Evolutionary conservation across 441 rosid genomes (phyloP).

Genomic region (Sinapis alba): DNA sequence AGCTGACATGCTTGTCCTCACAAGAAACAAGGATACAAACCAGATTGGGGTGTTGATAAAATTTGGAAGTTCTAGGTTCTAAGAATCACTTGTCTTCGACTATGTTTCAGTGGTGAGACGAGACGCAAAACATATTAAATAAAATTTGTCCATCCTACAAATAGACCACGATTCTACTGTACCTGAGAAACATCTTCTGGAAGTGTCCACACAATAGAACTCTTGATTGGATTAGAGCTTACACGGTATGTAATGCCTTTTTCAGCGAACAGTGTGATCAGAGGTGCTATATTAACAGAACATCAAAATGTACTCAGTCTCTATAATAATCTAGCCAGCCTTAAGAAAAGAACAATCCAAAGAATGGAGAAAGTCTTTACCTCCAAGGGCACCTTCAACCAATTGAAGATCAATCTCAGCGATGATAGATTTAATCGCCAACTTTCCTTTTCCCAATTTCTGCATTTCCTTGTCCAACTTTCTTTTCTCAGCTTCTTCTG

Average conservation of each 20-base stretch:
- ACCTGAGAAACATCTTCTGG: conserved; percentile 76
- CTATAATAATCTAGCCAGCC: neutral
- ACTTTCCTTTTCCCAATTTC: conserved; percentile 82
- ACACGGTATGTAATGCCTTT: conserved; percentile 69
- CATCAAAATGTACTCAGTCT: conserved; percentile 15
- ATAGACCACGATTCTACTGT: neutral
- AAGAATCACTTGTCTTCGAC: neutral
- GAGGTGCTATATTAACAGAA: conserved; percentile 54
- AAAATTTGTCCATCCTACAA: neutral
- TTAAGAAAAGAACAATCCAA: neutral
- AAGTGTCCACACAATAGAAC: conserved; percentile 74
- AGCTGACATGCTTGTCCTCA: neutral
- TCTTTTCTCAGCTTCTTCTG: conserved; percentile 71
- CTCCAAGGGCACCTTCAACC: conserved; percentile 82
- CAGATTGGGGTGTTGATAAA: neutral
- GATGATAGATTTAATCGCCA: conserved; percentile 71
- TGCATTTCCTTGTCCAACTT: conserved; percentile 69
- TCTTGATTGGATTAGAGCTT: conserved; percentile 68
- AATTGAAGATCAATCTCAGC: conserved; percentile 72
- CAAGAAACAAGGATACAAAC: neutral
- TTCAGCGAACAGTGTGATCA: conserved; percentile 74
- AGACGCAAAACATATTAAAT: neutral
- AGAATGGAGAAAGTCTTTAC: conserved; percentile 40
- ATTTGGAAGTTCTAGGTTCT: conserved; percentile 2
- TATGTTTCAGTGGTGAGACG: neutral